phyloP scores from a whole-genome alignment of 1,284 basidiomycete genomes.

The Cutaneotrichosporon sp. region DNA sequence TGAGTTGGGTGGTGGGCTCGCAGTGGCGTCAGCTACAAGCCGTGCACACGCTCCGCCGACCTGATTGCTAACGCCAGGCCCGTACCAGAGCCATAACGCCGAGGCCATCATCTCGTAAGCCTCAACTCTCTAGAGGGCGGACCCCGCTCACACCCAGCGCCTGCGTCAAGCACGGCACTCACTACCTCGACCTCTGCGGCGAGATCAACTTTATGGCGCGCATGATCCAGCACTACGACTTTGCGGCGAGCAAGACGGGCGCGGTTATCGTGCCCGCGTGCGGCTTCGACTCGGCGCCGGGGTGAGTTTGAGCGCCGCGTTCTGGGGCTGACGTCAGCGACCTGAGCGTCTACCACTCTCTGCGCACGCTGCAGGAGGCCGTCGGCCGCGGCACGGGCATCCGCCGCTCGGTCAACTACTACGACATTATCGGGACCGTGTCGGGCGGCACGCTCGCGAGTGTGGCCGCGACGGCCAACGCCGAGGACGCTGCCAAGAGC shows the following conservation, averaged over 20 bases:
- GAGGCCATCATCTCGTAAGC: constrained; percentile 31
- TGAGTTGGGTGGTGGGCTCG: constrained; percentile 17
- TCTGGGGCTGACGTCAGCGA: constrained; percentile 46
- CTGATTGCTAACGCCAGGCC: constrained; percentile 26
- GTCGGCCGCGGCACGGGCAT: constrained; percentile 43
- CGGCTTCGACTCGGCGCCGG: constrained; percentile 68
- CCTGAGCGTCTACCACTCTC: constrained; percentile 57
- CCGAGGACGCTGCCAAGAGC: constrained; percentile 32
- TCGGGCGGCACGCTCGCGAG: constrained; percentile 68
- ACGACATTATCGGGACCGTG: constrained; percentile 53
- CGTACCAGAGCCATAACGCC: constrained; percentile 34
- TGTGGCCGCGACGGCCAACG: constrained; percentile 50
- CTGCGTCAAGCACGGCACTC: constrained; percentile 54
- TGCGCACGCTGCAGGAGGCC: constrained; percentile 46
- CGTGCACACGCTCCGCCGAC: no score
- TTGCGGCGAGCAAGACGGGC: constrained; percentile 59
- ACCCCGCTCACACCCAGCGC: constrained; percentile 44
- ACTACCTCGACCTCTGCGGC: constrained; percentile 62
- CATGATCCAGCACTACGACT: constrained; percentile 60
- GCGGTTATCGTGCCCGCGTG: constrained; percentile 65
- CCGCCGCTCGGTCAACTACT: constrained; percentile 52
- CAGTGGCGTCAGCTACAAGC: no score
- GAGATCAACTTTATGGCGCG: constrained; percentile 56
- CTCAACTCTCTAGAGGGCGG: background rate
- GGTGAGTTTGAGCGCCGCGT: constrained; percentile 41